Percentiles rank a stretch among this genome's conserved stretches.
phyloP scores from a whole-genome alignment of 2,329 filamentous ascomycete species.

The Pseudogymnoascus destructans region DNA sequence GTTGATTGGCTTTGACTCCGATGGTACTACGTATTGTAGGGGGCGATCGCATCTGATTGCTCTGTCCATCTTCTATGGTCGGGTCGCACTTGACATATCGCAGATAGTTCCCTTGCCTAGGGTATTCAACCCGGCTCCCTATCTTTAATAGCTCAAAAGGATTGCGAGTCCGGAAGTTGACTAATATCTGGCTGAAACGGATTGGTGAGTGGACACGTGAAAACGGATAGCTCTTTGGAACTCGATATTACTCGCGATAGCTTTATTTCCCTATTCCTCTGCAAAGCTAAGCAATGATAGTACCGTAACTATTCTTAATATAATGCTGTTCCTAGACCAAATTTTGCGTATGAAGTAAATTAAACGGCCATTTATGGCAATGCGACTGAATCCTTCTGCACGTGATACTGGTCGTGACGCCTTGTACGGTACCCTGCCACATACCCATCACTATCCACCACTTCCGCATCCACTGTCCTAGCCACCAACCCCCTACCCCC shows the following conservation, averaged over 20 bases:
- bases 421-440: not conserved
- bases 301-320: not conserved
- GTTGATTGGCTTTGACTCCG: constrained; percentile 9
- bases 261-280: not conserved
- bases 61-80: not conserved
- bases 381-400: not conserved
- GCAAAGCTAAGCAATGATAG: not conserved
- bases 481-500: not conserved
- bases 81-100: not conserved
- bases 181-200: not conserved
- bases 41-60: not conserved
- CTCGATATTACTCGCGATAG: not conserved
- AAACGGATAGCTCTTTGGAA: not conserved
- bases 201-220: not conserved
- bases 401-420: not conserved
- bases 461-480: not conserved
- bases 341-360: not conserved
- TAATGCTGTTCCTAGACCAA: not conserved
- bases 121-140: not conserved
- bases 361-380: not conserved
- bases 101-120: not conserved
- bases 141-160: not conserved
- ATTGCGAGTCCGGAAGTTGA: not conserved
- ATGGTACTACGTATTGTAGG: not conserved
- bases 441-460: not conserved